A percentile compares a stretch with the other conserved stretches of the same genome.
Conservation (phyloP, 2,329 filamentous ascomycete genomes). For the Aspergillus pseudoglaucus region DNA sequence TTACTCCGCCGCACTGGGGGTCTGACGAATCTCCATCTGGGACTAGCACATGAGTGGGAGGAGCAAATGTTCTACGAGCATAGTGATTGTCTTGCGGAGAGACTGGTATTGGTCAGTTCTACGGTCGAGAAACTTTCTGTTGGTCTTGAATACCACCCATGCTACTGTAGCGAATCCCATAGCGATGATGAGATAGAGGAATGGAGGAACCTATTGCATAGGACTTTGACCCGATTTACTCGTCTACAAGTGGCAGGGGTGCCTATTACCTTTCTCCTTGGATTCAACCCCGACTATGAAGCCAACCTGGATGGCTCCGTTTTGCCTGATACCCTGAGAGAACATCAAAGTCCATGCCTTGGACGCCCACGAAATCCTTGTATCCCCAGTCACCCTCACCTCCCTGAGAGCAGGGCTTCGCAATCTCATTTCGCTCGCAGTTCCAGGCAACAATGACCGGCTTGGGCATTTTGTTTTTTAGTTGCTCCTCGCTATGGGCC, state of each 20-base stretch:
- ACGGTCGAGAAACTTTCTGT: background rate
- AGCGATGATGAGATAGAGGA: background rate
- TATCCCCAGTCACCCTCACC: no score
- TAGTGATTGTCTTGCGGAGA: background rate
- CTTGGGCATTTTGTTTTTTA: no score
- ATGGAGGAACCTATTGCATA: background rate
- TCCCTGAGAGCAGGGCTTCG: no score
- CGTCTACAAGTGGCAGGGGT: background rate
- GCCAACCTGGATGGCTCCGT: background rate
- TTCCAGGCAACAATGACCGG: no score
- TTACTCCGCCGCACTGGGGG: background rate
- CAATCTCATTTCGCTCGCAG: no score
- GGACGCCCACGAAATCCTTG: no score
- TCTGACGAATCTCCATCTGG: background rate
- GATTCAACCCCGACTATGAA: background rate
- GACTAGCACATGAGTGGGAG: background rate
- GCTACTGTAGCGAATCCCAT: background rate
- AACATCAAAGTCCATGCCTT: no score
- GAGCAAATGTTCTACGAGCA: background rate
- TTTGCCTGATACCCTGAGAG: background rate
- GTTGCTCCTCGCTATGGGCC: no score
- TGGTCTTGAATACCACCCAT: constrained; percentile 1
- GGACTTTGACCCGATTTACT: background rate
- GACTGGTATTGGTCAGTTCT: background rate
- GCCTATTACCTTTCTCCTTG: background rate